Conservation (phyloP, 179 eudicot genomes). For the Carnegiea gigantea region DNA sequence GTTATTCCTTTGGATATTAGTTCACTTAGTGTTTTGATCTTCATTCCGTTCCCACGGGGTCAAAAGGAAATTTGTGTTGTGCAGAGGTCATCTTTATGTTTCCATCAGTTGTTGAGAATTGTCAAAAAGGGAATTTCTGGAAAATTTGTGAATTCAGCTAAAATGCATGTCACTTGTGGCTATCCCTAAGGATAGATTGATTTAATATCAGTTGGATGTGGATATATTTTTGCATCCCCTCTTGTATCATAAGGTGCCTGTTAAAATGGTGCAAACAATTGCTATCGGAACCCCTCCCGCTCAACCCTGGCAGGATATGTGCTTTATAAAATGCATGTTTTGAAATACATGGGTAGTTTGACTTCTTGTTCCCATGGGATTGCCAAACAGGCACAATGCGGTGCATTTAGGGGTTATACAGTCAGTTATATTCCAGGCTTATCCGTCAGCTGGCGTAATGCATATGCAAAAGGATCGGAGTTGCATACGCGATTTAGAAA, state of each 20-base stretch:
- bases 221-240: not conserved
- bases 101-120: not conserved
- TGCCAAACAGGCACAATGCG: slow-evolving; percentile 26
- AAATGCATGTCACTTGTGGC: not conserved
- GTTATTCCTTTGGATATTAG: no score
- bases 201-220: not conserved
- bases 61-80: not conserved
- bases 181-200: not conserved
- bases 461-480: slow-evolving; percentile 36
- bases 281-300: not conserved
- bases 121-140: not conserved
- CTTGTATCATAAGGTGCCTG: not conserved
- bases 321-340: not conserved
- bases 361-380: slow-evolving; percentile 9
- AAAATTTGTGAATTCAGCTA: not conserved
- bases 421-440: slow-evolving; percentile 22
- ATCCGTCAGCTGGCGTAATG: slow-evolving; percentile 11
- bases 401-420: slow-evolving; percentile 26
- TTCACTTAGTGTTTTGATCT: not conserved
- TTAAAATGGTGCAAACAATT: not conserved
- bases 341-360: slow-evolving; percentile 1
- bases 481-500: slow-evolving; percentile 38
- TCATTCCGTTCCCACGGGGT: not conserved
- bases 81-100: not conserved
- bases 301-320: not conserved